These are phyloP conservation scores for Sporothrix globosa DNA, from an alignment of 2,329 filamentous ascomycete species.

Conservation along the genomic window DNA sequence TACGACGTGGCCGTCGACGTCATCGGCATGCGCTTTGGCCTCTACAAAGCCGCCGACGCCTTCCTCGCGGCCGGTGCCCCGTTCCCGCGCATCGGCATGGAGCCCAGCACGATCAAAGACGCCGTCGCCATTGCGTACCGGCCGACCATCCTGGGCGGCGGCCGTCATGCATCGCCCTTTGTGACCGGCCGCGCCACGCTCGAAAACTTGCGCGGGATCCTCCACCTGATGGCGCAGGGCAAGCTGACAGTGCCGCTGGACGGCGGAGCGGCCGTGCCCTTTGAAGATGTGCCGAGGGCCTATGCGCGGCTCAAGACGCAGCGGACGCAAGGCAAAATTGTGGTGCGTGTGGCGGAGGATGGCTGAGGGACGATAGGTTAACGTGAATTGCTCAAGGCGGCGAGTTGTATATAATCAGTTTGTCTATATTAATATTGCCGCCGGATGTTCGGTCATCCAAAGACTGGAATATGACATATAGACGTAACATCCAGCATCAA, in stretches of 20 bases:
- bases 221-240: conserved; percentile 39
- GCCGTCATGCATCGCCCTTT: conserved; percentile 29
- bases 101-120: neutral
- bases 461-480: too few relatives aligned
- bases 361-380: neutral
- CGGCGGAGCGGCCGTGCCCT: conserved; percentile 33
- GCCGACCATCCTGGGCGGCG: conserved; percentile 37
- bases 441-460: too few relatives aligned
- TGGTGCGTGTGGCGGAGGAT: conserved; percentile 35
- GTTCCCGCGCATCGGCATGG: conserved; percentile 38
- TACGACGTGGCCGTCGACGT: conserved; percentile 42
- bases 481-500: too few relatives aligned
- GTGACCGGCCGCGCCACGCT: conserved; percentile 29
- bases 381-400: neutral
- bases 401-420: too few relatives aligned
- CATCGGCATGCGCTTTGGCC: conserved; percentile 34
- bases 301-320: conserved; percentile 36
- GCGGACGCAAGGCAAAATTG: conserved; percentile 39
- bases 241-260: conserved; percentile 39
- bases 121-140: conserved; percentile 28
- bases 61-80: conserved; percentile 36
- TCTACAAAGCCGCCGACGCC: conserved; percentile 37
- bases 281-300: conserved; percentile 37
- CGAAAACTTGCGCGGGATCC: conserved; percentile 33
- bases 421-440: too few relatives aligned